Evolutionary conservation across 2,329 filamentous ascomycete genomes (phyloP).

Genomic region (Exophiala xenobiotica): DNA sequence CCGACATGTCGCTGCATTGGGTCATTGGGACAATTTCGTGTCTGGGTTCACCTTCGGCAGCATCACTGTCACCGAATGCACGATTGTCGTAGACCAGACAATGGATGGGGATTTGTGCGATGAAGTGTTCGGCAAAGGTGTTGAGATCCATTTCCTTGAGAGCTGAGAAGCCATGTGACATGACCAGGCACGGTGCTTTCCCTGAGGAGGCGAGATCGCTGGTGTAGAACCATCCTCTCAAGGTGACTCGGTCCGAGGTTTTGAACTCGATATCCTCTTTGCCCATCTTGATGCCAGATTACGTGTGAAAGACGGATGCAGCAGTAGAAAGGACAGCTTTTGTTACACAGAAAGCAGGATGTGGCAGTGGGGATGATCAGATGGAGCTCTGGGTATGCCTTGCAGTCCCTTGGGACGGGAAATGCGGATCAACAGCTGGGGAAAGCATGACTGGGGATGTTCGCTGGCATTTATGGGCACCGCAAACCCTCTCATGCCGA

Average conservation of each 20-base stretch:
- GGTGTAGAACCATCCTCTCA: slow-evolving; percentile 30
- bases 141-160: slow-evolving; percentile 31
- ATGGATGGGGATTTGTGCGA: slow-evolving; percentile 20
- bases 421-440: too few relatives aligned
- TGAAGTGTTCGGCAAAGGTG: slow-evolving; percentile 27
- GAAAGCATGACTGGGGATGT: too few relatives aligned
- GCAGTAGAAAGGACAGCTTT: too few relatives aligned
- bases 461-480: neutral
- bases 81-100: slow-evolving; percentile 39
- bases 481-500: neutral
- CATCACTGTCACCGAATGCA: slow-evolving; percentile 35
- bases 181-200: slow-evolving; percentile 28
- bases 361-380: too few relatives aligned
- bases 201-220: slow-evolving; percentile 9
- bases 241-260: slow-evolving; percentile 28
- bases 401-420: too few relatives aligned
- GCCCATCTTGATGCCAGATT: slow-evolving; percentile 12
- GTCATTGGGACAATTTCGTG: slow-evolving; percentile 36
- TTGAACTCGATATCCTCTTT: slow-evolving; percentile 30
- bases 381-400: too few relatives aligned
- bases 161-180: slow-evolving; percentile 30
- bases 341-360: too few relatives aligned
- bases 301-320: too few relatives aligned
- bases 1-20: slow-evolving; percentile 39
- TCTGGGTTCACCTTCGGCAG: slow-evolving; percentile 36